Evolutionary conservation across 495 filamentous ascomycete species (phyloP).

Genomic region (Cladorrhinum samala): DNA sequence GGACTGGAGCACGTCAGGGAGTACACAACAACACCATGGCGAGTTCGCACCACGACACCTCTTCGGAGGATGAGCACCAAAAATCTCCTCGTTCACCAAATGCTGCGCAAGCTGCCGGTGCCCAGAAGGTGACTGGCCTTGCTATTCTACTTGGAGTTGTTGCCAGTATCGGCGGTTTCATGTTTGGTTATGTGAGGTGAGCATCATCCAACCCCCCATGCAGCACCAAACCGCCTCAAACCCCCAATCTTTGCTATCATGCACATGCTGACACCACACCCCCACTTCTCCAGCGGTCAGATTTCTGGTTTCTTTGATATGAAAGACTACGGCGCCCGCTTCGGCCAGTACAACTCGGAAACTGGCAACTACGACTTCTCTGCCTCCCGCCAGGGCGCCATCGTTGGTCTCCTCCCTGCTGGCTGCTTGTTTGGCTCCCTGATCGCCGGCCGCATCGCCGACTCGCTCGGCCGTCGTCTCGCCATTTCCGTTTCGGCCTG

Average conservation of each 20-base stretch:
- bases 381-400: constrained; percentile 46
- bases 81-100: neutral
- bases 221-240: neutral
- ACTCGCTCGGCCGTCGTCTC: constrained; percentile 38
- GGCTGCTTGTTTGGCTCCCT: constrained; percentile 67
- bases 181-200: constrained; percentile 70
- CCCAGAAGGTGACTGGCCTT: constrained; percentile 32
- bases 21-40: neutral
- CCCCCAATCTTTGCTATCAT: neutral
- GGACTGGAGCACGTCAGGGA: too few relatives aligned
- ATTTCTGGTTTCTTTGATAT: constrained; percentile 57
- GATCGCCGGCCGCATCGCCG: constrained; percentile 52
- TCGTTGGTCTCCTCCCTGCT: constrained; percentile 54
- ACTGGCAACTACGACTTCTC: constrained; percentile 35
- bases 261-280: constrained; percentile 5
- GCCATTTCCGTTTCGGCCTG: constrained; percentile 53
- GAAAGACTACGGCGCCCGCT: constrained; percentile 46
- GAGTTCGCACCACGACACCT: neutral
- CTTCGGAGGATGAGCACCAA: neutral
- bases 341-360: constrained; percentile 32
- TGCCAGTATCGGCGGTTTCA: constrained; percentile 69
- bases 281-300: constrained; percentile 27
- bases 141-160: constrained; percentile 38
- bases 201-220: constrained; percentile 11
- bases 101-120: constrained; percentile 8